A percentile compares a stretch with the other conserved stretches of the same genome.
Conservation (phyloP, 192 early-diverging fungal genomes). For the Jimgerdemannia flammicorona region DNA sequence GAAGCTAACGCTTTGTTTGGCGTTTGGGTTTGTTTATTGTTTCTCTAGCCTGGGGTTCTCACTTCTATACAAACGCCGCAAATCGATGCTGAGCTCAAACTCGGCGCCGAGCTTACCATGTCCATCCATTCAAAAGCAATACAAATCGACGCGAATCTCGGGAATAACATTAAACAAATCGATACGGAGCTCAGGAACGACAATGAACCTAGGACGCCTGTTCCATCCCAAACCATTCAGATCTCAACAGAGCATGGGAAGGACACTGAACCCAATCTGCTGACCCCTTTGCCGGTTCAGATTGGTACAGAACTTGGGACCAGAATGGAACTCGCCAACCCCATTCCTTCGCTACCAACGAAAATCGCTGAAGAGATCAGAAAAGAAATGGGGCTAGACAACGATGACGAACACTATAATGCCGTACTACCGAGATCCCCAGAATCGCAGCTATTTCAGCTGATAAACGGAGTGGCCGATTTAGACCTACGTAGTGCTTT, state of each 20-base stretch:
- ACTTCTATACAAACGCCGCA: not conserved
- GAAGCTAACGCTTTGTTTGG: not conserved
- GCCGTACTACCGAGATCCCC: not conserved
- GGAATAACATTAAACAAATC: not conserved
- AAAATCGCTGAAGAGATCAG: not conserved
- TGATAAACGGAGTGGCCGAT: not conserved
- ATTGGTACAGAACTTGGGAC: not conserved
- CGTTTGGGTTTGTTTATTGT: not conserved
- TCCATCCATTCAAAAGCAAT: not conserved
- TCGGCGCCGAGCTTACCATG: not conserved
- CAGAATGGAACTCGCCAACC: not conserved
- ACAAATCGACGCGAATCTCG: not conserved
- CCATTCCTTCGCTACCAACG: not conserved
- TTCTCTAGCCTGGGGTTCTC: not conserved
- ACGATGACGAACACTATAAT: not conserved
- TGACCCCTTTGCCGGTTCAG: not conserved
- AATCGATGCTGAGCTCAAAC: not conserved
- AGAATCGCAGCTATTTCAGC: not conserved
- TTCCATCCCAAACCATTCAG: not conserved
- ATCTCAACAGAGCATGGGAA: not conserved
- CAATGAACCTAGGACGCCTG: not conserved
- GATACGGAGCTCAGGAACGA: not conserved
- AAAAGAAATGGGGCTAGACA: not conserved
- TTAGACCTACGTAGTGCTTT: not conserved
- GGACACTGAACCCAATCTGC: not conserved